A percentile compares a stretch with the other conserved stretches of the same genome.
These are phyloP conservation scores for Colletotrichum eremochloae DNA, from an alignment of 2,329 filamentous ascomycete species.

Conservation along the genomic window DNA sequence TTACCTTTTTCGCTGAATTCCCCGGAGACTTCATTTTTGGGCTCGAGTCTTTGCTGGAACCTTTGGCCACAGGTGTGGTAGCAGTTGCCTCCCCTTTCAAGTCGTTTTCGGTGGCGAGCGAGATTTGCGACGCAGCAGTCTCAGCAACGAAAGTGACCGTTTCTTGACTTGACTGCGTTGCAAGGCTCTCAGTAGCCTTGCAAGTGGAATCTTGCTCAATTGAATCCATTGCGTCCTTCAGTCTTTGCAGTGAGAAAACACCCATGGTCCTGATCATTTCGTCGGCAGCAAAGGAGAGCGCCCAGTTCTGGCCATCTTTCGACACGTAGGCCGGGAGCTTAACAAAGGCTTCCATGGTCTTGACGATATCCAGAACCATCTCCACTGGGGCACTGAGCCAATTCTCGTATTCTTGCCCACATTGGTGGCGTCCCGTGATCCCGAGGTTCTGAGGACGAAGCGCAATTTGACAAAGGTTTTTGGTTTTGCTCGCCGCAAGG, in stretches of 20 bases:
- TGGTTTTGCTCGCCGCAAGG: background rate
- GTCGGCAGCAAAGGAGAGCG: background rate
- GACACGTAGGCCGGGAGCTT: background rate
- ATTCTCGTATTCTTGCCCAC: background rate
- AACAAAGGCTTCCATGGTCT: conserved; percentile 1
- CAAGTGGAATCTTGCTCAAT: background rate
- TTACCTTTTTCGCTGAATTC: too few relatives aligned
- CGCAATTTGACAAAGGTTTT: background rate
- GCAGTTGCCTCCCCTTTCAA: background rate
- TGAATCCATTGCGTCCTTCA: background rate
- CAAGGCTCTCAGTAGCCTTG: background rate
- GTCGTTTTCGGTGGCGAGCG: background rate
- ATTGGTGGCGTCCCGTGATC: background rate
- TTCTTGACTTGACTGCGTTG: background rate
- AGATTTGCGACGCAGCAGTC: background rate
- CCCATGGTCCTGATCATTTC: background rate
- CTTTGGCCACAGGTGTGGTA: background rate
- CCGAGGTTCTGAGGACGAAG: background rate
- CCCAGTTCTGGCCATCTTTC: background rate
- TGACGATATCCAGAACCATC: background rate
- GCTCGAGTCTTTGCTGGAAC: background rate
- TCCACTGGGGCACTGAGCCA: background rate
- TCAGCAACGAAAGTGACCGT: background rate
- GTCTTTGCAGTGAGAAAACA: background rate
- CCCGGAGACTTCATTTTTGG: background rate